These are phyloP conservation scores for Peniophora sp. DNA, from an alignment of 1,284 basidiomycete genomes.

Conservation along the genomic window DNA sequence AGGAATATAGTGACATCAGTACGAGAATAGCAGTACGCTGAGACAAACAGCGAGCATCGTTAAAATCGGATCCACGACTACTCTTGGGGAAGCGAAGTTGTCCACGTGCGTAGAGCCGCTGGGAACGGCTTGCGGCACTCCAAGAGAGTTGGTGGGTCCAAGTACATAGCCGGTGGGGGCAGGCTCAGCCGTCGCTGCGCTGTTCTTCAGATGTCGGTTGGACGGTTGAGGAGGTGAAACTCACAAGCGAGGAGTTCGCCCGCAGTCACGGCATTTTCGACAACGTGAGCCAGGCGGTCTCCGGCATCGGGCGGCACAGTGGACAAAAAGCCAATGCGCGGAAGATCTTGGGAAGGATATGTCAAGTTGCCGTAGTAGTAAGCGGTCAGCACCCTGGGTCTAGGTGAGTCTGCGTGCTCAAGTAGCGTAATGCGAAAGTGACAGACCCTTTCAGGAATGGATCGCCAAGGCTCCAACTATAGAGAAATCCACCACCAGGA, in stretches of 20 bases:
- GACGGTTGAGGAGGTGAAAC: conserved; percentile 1
- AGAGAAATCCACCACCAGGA: conserved; percentile 28
- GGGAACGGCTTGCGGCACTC: conserved; percentile 14
- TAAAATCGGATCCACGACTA: too few relatives aligned
- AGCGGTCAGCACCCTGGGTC: conserved; percentile 24
- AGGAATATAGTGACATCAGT: too few relatives aligned
- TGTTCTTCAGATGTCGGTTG: background rate
- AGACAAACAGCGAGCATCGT: too few relatives aligned
- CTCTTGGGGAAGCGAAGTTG: too few relatives aligned
- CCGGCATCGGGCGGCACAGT: conserved; percentile 49
- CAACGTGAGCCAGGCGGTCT: conserved; percentile 29
- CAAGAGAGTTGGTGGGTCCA: conserved; percentile 11
- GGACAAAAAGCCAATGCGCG: conserved; percentile 59
- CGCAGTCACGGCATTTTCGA: conserved; percentile 25
- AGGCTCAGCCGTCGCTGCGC: conserved; percentile 19
- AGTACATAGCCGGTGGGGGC: conserved; percentile 17
- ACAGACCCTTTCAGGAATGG: conserved; percentile 33
- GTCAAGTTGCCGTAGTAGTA: conserved; percentile 62
- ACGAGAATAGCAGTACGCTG: too few relatives aligned
- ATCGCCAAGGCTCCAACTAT: conserved; percentile 32
- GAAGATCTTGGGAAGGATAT: conserved; percentile 51
- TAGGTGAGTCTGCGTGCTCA: background rate
- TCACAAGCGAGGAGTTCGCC: conserved; percentile 11
- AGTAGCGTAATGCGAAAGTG: background rate
- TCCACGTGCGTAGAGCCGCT: too few relatives aligned